Base-by-base conservation (phyloP, 192 early-diverging fungal species). In the Chytriomyces sp. region DNA sequence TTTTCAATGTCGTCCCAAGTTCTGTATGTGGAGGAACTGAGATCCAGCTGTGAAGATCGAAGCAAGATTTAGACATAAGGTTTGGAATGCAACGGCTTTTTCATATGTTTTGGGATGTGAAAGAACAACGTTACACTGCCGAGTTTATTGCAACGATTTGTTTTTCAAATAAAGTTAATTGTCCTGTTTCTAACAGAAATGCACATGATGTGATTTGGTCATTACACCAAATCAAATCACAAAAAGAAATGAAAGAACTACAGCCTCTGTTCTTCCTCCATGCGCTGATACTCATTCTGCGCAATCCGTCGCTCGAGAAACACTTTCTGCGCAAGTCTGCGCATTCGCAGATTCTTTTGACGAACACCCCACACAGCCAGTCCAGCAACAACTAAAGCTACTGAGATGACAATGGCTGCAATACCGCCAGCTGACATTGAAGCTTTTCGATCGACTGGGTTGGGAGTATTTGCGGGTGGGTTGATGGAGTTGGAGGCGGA, bases 401-500 rank as follows among this genome's bases (percentile, higher is more conserved):
- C 8, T 5, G 49, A 47, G n/a, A 70, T 23, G 18, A 70, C 50
- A 28, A 70, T 70, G 9, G 49, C 69, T 24, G 26, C 69, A 8
- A 59, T 53, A 0, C 20, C 69, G 57, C 69, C 69, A 50, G 13
- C 62, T 24, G 28, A 64, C 10, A 24, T 11, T 24, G 24, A 2
- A 13, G 2, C 35, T 35, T 35, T 35, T 35, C 35, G 35, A 2
- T 35, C 35, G 35, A 35, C 35, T 35, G 35, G 35, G 35, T 35
- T 35, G 1, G 35, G 35, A 35, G 35, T 4, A 35, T 35, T 35
- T 35, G 3, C 35, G 35, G 35, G 35, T 35, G 35, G 35, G 35
- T 35, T 35, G 2, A 35, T 35, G 2, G 35, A 35, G 35, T 35
- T 35, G 35, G 35, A 35, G 35, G 35, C 35, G 35, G 35, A 35